Conservation (phyloP, 2,329 filamentous ascomycete species). For the Drechslera avenae region DNA sequence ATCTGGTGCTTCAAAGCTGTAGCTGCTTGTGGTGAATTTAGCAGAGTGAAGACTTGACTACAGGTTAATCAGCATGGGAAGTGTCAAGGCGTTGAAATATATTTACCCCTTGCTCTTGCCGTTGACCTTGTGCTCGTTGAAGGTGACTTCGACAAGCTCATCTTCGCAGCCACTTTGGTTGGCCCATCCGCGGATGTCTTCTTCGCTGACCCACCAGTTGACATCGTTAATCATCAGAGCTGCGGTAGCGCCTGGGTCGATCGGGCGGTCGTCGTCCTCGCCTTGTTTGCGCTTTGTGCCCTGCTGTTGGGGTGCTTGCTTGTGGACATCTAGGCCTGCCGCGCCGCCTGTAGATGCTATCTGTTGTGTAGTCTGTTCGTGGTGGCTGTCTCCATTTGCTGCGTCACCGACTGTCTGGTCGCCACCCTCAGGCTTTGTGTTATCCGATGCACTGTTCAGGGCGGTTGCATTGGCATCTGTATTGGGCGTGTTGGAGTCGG, state of each 20-base stretch:
- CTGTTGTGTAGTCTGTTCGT: constrained; percentile 47
- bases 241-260: constrained; percentile 65
- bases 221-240: constrained; percentile 88
- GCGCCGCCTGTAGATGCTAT: constrained; percentile 52
- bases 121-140: constrained; percentile 98
- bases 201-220: constrained; percentile 91
- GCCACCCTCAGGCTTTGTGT: constrained; percentile 14
- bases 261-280: constrained; percentile 56
- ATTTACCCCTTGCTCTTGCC: constrained; percentile 96
- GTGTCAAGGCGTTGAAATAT: neutral
- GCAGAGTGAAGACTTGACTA: constrained; percentile 82
- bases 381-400: constrained; percentile 27
- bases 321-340: constrained; percentile 45
- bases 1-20: constrained; percentile 84
- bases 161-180: constrained; percentile 79
- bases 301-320: constrained; percentile 57
- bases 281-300: constrained; percentile 67
- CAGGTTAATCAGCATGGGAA: constrained; percentile 15
- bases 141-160: constrained; percentile 89
- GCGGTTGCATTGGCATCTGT: constrained; percentile 39
- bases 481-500: constrained; percentile 31
- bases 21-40: constrained; percentile 80
- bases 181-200: constrained; percentile 88
- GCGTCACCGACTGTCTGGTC: constrained; percentile 24
- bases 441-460: constrained; percentile 17